Evolutionary conservation across 2,329 filamentous ascomycete species (phyloP), one percentile per base, ranked within the genome.

Genomic region (Graphium sp.): DNA sequence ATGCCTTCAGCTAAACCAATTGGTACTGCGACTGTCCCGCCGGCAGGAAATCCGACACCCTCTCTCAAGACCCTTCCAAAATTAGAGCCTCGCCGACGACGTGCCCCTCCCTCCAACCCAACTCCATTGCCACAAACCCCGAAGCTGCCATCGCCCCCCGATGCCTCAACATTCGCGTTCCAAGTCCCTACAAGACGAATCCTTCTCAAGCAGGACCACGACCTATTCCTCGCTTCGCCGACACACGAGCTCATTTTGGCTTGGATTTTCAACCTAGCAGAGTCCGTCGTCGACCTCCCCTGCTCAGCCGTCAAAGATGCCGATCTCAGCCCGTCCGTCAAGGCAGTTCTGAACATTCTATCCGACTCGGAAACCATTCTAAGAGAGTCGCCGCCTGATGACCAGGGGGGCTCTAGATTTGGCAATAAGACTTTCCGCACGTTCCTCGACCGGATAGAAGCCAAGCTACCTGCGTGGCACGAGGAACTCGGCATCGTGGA

Each of bases 401-500:
- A 95, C 37, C 80, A 85, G 26, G 77, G 73, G 18, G 84, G 84
- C 25, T 93, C 84, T 7, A 69, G 89, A 16, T 98, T 98, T 49
- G 91, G 89, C 26, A 98, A 98, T 54, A 85, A 84, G 39, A 72
- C 79, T 2, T 98, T 98, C 54, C 72, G 83, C 28, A 64, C 68
- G 33, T 85, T 91, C 43, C 65, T 94, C 32, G 79, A 82, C 47
- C 66, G 69, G 25, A 56, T 79, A 12, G 64, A 63, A 39, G 61
- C 62, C 14, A 63, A 62, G 36, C 58, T 61, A 29, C 39, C 47
- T 3, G 48, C 44, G 22, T 87, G 80, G 79, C 80, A 87, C 45
- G 46, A 52, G 19, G 47, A 51, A 24, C 59, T 85, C 2, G 67
- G 66, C 5, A 35, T 81, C 7, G 43, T 49, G 3, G 48, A 59